These are phyloP conservation scores for Litchi chinensis DNA, from an alignment of 345 rosid species.

Conservation along the genomic window DNA sequence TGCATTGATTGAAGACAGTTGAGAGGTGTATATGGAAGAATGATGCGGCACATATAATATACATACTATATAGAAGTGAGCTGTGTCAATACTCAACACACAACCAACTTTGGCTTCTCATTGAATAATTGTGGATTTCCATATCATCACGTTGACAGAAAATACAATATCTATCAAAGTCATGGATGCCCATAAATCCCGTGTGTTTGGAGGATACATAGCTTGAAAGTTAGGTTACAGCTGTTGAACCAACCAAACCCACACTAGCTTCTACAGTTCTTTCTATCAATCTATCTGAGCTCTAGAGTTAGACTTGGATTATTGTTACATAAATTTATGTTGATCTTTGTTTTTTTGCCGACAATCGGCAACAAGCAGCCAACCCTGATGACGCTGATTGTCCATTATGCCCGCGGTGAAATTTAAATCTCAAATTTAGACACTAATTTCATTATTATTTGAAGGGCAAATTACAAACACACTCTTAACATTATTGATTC, in stretches of 20 bases:
- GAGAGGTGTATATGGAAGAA: not conserved
- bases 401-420: too few relatives aligned
- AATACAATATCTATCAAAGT: not conserved
- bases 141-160: not conserved
- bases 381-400: too few relatives aligned
- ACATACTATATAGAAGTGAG: too few relatives aligned
- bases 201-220: constrained; percentile 3
- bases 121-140: not conserved
- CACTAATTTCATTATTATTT: too few relatives aligned
- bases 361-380: not conserved
- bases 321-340: too few relatives aligned
- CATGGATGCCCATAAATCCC: not conserved
- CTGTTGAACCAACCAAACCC: constrained; percentile 4
- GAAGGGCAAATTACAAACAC: too few relatives aligned
- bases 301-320: too few relatives aligned
- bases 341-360: not conserved
- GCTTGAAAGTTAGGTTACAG: not conserved
- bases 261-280: too few relatives aligned
- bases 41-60: not conserved
- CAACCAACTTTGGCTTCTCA: constrained; percentile 15
- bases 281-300: too few relatives aligned
- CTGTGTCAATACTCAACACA: not conserved
- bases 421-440: too few relatives aligned
- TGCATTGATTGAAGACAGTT: constrained; percentile 17
- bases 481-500: too few relatives aligned